These are phyloP conservation scores for Yamadazyma taylorii DNA, from an alignment of 1,139 yeast genomes.

Conservation along the genomic window DNA sequence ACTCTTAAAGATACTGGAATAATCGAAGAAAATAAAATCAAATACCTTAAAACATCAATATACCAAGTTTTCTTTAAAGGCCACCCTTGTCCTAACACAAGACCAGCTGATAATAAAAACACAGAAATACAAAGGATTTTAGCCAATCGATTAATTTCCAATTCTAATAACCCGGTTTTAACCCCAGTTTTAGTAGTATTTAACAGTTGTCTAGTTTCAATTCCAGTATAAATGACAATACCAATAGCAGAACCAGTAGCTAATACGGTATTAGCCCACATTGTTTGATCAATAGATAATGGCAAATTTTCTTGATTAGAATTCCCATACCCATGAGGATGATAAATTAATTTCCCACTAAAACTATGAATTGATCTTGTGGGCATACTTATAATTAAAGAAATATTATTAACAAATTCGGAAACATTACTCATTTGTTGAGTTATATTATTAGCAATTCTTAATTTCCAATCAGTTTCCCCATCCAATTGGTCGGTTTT, in stretches of 20 bases:
- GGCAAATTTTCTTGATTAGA: conserved; percentile 50
- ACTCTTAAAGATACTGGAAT: conserved; percentile 96
- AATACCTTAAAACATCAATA: conserved; percentile 82
- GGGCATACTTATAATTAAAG: conserved; percentile 73
- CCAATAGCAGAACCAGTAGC: conserved; percentile 94
- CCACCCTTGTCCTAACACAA: conserved; percentile 82
- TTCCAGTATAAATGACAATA: conserved; percentile 85
- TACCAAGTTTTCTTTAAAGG: conserved; percentile 70
- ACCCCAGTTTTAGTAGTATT: conserved; percentile 90
- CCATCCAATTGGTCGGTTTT: conserved; percentile 98
- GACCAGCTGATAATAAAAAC: conserved; percentile 68
- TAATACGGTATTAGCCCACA: conserved; percentile 97
- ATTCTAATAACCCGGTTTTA: conserved; percentile 84
- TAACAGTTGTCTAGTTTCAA: conserved; percentile 91
- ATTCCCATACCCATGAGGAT: conserved; percentile 29
- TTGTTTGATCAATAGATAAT: conserved; percentile 81
- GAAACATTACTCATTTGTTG: conserved; percentile 51
- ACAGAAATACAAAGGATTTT: conserved; percentile 89
- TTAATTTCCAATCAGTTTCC: conserved; percentile 97
- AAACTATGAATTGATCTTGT: conserved; percentile 81
- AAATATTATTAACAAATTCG: conserved; percentile 39
- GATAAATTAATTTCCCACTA: conserved; percentile 64
- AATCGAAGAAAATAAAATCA: conserved; percentile 89
- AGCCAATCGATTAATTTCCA: conserved; percentile 86
- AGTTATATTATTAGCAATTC: conserved; percentile 73